phyloP scores from a whole-genome alignment of 768 basidiomycete genomes.

The Tylopilus sp. region DNA sequence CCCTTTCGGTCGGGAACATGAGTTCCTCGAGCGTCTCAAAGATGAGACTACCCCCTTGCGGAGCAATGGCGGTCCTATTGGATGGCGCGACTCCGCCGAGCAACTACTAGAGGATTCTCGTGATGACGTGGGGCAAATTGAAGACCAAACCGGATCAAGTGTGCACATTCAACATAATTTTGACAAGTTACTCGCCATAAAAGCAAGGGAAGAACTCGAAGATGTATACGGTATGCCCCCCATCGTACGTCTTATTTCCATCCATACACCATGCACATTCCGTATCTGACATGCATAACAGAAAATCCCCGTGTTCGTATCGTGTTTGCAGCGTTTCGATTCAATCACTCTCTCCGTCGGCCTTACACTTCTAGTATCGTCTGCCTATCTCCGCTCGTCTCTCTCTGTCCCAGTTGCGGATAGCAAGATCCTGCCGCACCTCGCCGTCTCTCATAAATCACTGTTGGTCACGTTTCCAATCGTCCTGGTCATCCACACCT shows the following conservation, averaged over 20 bases:
- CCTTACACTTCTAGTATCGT: conserved; percentile 48
- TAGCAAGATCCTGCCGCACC: conserved; percentile 12
- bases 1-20: conserved; percentile 36
- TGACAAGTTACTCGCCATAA: conserved; percentile 59
- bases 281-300: conserved; percentile 25
- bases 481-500: conserved; percentile 46
- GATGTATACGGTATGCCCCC: conserved; percentile 77
- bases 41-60: conserved; percentile 5
- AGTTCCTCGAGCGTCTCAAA: conserved; percentile 34
- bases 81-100: conserved; percentile 11
- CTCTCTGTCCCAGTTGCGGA: conserved; percentile 33
- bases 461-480: conserved; percentile 41
- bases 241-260: conserved; percentile 50
- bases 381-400: conserved; percentile 57
- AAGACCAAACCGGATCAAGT: conserved; percentile 13
- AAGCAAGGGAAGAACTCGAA: conserved; percentile 72
- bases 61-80: conserved; percentile 7
- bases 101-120: conserved; percentile 7
- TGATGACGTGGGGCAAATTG: conserved; percentile 18
- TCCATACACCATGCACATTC: background rate
- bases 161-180: conserved; percentile 61
- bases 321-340: conserved; percentile 73
- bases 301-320: conserved; percentile 77
- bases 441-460: conserved; percentile 30
- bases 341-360: conserved; percentile 69